These are phyloP conservation scores for Annona cherimola DNA, from an alignment of 164 flowering plant species.

Conservation along the genomic window DNA sequence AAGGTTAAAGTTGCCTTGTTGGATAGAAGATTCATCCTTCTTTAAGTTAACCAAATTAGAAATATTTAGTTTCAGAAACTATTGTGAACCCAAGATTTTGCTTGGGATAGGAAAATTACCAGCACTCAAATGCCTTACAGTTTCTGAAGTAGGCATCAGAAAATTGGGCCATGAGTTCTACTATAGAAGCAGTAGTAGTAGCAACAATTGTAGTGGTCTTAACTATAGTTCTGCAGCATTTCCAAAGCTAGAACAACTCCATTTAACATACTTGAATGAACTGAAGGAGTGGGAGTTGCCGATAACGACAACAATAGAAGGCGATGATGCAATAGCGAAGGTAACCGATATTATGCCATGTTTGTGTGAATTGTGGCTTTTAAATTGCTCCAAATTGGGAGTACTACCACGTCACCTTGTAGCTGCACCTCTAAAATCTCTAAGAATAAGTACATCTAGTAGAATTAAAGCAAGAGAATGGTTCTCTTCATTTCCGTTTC, in stretches of 20 bases:
- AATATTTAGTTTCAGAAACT: neutral
- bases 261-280: neutral
- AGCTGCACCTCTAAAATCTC: no score
- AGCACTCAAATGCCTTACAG: neutral
- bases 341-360: neutral
- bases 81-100: no score
- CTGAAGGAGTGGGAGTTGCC: neutral
- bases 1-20: conserved; percentile 1
- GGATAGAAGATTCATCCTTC: conserved; percentile 5
- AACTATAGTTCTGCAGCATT: no score
- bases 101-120: conserved; percentile 1
- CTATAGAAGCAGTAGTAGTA: neutral
- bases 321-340: no score
- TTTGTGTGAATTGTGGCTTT: neutral
- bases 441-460: no score
- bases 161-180: neutral
- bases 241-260: conserved; percentile 2
- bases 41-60: neutral
- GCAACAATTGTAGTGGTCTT: neutral
- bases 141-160: neutral
- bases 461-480: no score
- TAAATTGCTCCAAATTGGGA: no score
- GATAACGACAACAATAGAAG: no score
- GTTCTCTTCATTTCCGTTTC: no score
- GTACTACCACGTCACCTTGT: no score